These are phyloP conservation scores for Acer negundo DNA, from an alignment of 345 rosid genomes.

Conservation along the genomic window DNA sequence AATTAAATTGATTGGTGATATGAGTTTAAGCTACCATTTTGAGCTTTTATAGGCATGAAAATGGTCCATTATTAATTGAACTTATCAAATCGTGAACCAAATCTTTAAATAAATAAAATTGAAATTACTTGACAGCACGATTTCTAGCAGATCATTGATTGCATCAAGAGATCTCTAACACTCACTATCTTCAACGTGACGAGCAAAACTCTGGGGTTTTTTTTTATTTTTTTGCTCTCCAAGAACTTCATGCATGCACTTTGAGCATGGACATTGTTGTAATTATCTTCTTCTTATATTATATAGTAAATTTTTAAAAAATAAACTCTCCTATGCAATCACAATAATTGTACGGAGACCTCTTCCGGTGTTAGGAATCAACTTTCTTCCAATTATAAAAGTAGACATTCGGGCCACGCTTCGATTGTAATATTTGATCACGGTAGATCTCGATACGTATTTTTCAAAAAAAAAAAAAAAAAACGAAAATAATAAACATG, in stretches of 20 bases:
- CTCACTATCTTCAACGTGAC: background rate
- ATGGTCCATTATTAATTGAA: background rate
- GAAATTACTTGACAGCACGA: background rate
- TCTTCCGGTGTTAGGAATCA: accelerated
- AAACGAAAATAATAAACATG: no score
- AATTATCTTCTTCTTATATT: no score
- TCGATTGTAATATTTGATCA: no score
- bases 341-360: no score
- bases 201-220: background rate
- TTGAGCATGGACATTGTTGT: no score
- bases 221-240: background rate
- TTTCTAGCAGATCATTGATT: background rate
- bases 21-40: background rate
- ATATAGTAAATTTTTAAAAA: no score
- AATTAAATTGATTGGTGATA: background rate
- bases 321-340: no score
- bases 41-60: constrained; percentile 3
- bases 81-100: background rate
- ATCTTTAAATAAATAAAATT: no score
- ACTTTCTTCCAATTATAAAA: no score
- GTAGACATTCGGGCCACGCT: no score
- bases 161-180: background rate
- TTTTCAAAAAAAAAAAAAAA: no score
- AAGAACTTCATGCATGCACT: background rate
- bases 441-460: no score